Evolutionary conservation across 352 stramenopile genomes (phyloP), one percentile per base, ranked within the genome.

Genomic region (Globisporangium abappressorium): DNA sequence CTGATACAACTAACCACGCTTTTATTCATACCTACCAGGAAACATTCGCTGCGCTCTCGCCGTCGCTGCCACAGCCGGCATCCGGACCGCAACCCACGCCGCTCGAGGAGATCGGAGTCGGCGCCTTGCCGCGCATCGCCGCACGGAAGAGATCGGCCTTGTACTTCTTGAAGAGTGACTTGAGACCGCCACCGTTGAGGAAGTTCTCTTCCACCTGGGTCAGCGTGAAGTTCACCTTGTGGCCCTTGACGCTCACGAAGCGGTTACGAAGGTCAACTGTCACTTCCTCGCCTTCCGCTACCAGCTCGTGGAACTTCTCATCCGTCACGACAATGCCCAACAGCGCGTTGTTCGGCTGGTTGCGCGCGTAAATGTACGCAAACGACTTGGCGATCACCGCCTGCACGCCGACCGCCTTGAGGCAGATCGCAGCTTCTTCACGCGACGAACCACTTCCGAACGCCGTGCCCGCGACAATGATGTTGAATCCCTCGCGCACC

Each of bases 361-460:
- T 94, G 41, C 85, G 82, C 9, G 85, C 84, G 74, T 94, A 94
- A 58, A 94, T 94, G 72, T 94, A 94, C 28, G 85, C 85, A 69
- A 94, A 94, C 61, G 85, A 94, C 71, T 92, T 92, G 69, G 85
- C 85, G 57, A 94, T 94, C 53, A 94, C 85, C 7, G 85, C 85
- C 70, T 92, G 81, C 24, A 94, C 80, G 46, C 85, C 85, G 2
- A 91, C 75, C 12, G 85, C 85, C 78, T 94, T 94, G 47, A 94
- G 80, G 55, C 84, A 94, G 54, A 91, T 90, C 18, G 85, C 85
- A 0, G 85, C 85, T 65, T 94, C 85, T 65, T 94, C 85, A 47
- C 85, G 85, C 28, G 85, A 94, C 57, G 85, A 94, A 34, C 85
- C 85, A 55, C 81, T 89, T 57, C 85, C 85, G 64, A 94, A 94